Evolutionary conservation across 805 yeast genomes (phyloP).

Genomic region (Starmerella roubikii): DNA sequence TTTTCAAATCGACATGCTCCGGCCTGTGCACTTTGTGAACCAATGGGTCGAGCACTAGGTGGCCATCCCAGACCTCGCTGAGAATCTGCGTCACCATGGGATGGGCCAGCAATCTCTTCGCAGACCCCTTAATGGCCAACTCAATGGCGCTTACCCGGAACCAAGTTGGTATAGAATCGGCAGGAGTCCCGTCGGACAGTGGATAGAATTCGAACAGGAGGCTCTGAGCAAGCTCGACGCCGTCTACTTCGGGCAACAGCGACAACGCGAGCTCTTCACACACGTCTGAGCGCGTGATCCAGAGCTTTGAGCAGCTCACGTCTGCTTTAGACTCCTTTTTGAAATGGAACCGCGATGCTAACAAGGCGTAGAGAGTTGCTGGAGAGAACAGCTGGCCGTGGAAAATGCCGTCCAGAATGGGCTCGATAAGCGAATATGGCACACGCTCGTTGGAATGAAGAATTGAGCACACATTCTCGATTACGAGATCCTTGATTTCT

Average conservation of each 20-base stretch:
- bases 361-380: conserved; percentile 30
- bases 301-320: conserved; percentile 26
- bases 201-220: conserved; percentile 37
- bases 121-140: conserved; percentile 38
- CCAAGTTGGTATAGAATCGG: conserved; percentile 22
- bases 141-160: conserved; percentile 37
- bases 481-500: conserved; percentile 32
- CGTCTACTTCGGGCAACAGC: conserved; percentile 33
- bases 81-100: conserved; percentile 37
- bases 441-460: conserved; percentile 42
- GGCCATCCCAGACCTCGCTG: conserved; percentile 40
- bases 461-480: conserved; percentile 32
- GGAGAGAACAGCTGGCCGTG: conserved; percentile 18
- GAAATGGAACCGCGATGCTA: conserved; percentile 29
- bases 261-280: conserved; percentile 43
- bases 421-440: conserved; percentile 35
- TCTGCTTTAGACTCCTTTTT: conserved; percentile 24
- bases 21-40: conserved; percentile 27
- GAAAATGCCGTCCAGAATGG: conserved; percentile 30
- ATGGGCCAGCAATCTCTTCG: conserved; percentile 39
- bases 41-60: conserved; percentile 30
- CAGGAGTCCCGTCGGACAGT: conserved; percentile 27
- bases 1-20: conserved; percentile 21
- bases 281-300: conserved; percentile 35
- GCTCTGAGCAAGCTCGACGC: conserved; percentile 33